Evolutionary conservation across 805 yeast species (phyloP), one percentile per base, ranked within the genome.

Genomic region (Candida golubevii): DNA sequence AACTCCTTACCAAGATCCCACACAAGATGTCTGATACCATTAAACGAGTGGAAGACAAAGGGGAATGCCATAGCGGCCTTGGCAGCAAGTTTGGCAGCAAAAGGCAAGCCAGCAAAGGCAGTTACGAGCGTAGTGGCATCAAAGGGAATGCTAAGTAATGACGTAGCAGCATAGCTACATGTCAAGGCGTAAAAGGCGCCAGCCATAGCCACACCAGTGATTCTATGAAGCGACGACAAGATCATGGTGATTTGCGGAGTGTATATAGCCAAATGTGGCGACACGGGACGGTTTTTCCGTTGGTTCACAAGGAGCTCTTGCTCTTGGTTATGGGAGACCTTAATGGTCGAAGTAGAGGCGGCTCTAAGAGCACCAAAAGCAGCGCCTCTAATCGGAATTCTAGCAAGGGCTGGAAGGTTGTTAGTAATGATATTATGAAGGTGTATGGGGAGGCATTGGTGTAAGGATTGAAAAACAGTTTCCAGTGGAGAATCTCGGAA

Each of bases 1-100:
- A 91, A 77, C 66, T 84, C 86, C 55, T 71, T 74, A 64, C 96
- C 96, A 42, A 81, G 65, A 66, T 93, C 99, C 99, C 99, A 93
- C 44, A 87, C 61, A 67, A 91, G 72, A 66, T 93, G 99, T 78
- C 99, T 88, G 51, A 91, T 48, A 58, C 98, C 97, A 65, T 90
- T 88, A 63, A 75, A 79, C 38, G 78, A 59, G 69, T 93, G 99
- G 84, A 79, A 89, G 28, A 85, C 85, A 67, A 93, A 88, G 54
- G 97, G 90, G 72, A 79, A 79, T 8, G 93, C 80, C 60, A 83
- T 79, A 34, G 79, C 60, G 40, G 83, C 81, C 74, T 93, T 93
- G 46, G 80, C 69, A 23, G 74, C 71, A 46, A 78, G 55, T 68
- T 89, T 85, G 34, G 77, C 71, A 44, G 72, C 74, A 14, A 78